Base-by-base conservation (phyloP, 441 rosid genomes). In the Erodium trifolium region DNA sequence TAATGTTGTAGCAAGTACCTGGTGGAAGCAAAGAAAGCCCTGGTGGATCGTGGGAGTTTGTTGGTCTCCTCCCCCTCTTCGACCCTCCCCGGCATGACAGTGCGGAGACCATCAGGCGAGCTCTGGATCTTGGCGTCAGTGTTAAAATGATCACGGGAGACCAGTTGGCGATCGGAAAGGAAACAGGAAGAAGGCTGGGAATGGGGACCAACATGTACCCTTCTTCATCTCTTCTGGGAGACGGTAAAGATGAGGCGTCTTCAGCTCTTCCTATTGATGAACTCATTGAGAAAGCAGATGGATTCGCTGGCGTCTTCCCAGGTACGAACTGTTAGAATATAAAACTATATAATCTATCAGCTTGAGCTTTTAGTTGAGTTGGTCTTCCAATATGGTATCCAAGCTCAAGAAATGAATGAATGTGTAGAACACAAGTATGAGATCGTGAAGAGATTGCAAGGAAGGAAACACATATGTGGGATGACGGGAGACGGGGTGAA, bases 401-500 rank as follows among this genome's bases (percentile, higher is more conserved):
- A 23, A 23, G 2, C 27, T 23, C 27, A 23, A 2, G 2, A 23
- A 23, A 34, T 4, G 5, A 34, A 34, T 34, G 37, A 2, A 0
- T 11, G 2, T 11, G 49, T 13, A 89, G 97, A 93, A 69, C 98
- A 91, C 76, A 91, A 93, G 82, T 91, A 89, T 49, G 96, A 93
- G 80, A 93, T 93, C 35, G 97, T 93, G 23, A 91, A 79, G 85
- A 90, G 81, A 78, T 81, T 93, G 47, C 98, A 93, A 73, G 91
- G 86, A 39, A 82, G 88, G 80, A 87, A 87, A n/a, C 97, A 90
- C 78, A 93, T 93, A 35, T 87, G 92, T 65, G 98, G 98, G 3
- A 93, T 93, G 98, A 93, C 98, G 4, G 94, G 98, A 74, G 98
- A 93, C 59, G 96, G 97, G 65, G 96, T 93, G 41, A 93, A 93